Percentiles rank a stretch among this genome's conserved stretches.
These are phyloP conservation scores for Agaricus subrufescens DNA, from an alignment of 768 basidiomycete species.

Conservation along the genomic window DNA sequence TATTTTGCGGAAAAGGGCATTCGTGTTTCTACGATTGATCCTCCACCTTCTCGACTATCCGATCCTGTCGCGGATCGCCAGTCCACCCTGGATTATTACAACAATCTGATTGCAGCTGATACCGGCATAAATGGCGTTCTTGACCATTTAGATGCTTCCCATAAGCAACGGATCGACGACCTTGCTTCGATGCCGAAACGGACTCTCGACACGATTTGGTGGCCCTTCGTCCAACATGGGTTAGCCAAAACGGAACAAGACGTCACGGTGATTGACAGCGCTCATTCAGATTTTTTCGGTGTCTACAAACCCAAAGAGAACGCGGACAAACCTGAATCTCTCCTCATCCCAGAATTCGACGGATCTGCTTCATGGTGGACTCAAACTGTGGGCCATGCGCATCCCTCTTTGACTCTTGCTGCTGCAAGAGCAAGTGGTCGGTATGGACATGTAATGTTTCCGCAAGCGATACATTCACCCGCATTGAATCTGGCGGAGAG, in stretches of 20 bases:
- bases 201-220: slow-evolving; percentile 82
- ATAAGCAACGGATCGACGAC: slow-evolving; percentile 60
- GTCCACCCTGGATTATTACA: slow-evolving; percentile 72
- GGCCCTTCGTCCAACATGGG: slow-evolving; percentile 95
- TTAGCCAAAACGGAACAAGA: slow-evolving; percentile 61
- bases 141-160: slow-evolving; percentile 56
- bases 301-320: slow-evolving; percentile 38
- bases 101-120: slow-evolving; percentile 33
- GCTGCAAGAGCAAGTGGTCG: slow-evolving; percentile 88
- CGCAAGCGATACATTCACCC: slow-evolving; percentile 80
- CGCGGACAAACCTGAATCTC: slow-evolving; percentile 17
- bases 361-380: slow-evolving; percentile 99
- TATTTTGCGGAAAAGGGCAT: slow-evolving; percentile 78
- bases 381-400: slow-evolving; percentile 82
- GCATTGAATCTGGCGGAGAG: slow-evolving; percentile 82
- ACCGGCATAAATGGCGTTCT: slow-evolving; percentile 43
- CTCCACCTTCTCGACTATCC: slow-evolving; percentile 50
- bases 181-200: slow-evolving; percentile 77
- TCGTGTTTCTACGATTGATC: slow-evolving; percentile 45
- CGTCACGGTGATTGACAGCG: slow-evolving; percentile 90
- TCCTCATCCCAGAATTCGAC: slow-evolving; percentile 65
- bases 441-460: slow-evolving; percentile 97
- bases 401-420: slow-evolving; percentile 73
- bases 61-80: slow-evolving; percentile 41
- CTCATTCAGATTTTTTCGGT: slow-evolving; percentile 82